A percentile compares a stretch with the other conserved stretches of the same genome.
Evolutionary conservation across 257 asterid species (phyloP).

Genomic region (Solanum ossicruentum): DNA sequence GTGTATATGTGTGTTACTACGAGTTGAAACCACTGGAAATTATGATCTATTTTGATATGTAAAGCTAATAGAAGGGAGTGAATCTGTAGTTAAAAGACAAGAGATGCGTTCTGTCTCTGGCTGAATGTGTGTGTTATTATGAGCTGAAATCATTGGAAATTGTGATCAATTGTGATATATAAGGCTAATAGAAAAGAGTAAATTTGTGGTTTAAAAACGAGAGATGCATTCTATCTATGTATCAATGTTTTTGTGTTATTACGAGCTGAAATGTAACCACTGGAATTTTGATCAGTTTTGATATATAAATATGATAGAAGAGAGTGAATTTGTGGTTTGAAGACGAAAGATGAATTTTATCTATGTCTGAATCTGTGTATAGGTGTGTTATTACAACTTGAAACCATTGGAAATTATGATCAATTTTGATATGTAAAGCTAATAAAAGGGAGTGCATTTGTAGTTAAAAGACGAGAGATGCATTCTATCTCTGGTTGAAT

Average conservation of each 20-base stretch:
- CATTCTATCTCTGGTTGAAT: too few relatives aligned
- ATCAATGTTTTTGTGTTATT: not conserved
- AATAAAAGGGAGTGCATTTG: not conserved
- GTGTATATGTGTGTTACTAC: not conserved
- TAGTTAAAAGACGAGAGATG: too few relatives aligned
- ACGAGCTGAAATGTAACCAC: not conserved
- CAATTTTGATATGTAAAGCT: not conserved
- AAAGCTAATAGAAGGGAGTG: not conserved
- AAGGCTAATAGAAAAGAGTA: not conserved
- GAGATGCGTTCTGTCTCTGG: too few relatives aligned
- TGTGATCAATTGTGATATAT: not conserved
- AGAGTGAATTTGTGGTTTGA: not conserved
- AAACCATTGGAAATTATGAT: not conserved
- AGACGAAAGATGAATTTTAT: not conserved
- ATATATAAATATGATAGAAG: too few relatives aligned
- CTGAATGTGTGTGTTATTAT: too few relatives aligned
- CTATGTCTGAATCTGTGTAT: not conserved
- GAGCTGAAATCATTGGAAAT: not conserved
- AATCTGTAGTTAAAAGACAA: too few relatives aligned
- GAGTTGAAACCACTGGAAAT: not conserved
- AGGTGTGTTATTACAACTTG: not conserved
- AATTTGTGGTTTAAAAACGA: too few relatives aligned
- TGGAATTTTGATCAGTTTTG: not conserved
- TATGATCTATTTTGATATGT: not conserved
- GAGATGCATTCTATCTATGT: not conserved